Evolutionary conservation across 139 green algal species (phyloP), one percentile per base, ranked within the genome.

Genomic region (Micractinium sp.): DNA sequence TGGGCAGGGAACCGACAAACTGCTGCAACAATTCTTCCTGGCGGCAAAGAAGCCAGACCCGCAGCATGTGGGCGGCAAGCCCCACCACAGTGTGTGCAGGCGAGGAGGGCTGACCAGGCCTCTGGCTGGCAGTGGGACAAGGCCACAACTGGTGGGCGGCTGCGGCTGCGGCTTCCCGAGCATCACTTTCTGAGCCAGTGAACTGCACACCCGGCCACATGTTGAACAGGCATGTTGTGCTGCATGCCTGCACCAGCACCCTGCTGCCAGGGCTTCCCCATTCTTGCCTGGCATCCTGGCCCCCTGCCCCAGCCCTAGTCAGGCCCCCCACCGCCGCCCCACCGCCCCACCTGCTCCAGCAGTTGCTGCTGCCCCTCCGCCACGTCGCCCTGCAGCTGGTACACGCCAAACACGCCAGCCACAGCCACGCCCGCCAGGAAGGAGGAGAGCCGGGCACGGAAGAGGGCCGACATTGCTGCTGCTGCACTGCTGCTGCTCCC

Each of bases 361-460:
- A 92, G 75, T 5, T 74, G 69, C 60, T 85, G 13, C 33, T 92
- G 81, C 29, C 81, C 90, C 86, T 92, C 86, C 27, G 75, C 87
- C 61, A 92, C 38, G 71, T 92, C 86, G 22, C 63, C 86, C 23
- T 81, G 85, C 53, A 92, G 86, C 73, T 92, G 90, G 63, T 91
- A 92, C 18, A 90, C 85, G 29, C 71, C 85, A 89, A 88, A 81
- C 33, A 91, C 86, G 41, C 74, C 77, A 1, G 86, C 61, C 61
- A 92, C 86, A 2, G 84, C 90, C 41, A 92, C 85, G 29, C 90
- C 90, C 1, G 85, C 84, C 53, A 92, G 69, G 61, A 92, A 92
- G 31, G 90, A 79, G 0, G 90, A 90, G 31, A 92, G n/a, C 74
- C 90, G 86, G 38, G 90, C 90, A 39, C 90, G 79, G 19, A 90